Conservation (phyloP, 441 rosid species). For the Euphorbia schlechtendalii region DNA sequence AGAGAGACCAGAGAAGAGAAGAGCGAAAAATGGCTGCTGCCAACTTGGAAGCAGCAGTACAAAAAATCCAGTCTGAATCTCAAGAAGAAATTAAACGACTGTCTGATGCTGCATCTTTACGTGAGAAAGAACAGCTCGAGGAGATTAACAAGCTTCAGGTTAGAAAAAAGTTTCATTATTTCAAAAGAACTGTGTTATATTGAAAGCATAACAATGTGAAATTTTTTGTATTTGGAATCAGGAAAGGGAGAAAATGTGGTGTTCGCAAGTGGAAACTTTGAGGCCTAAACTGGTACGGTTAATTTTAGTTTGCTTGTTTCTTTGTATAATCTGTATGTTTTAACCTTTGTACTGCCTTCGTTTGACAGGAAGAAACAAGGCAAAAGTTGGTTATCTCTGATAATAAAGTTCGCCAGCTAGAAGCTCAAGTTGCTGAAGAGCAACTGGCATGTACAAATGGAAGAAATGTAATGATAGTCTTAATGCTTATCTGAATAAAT, state of each 20-base stretch:
- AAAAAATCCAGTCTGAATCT: conserved; percentile 70
- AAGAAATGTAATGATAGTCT: conserved; percentile 47
- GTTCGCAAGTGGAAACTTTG: conserved; percentile 63
- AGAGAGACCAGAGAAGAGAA: conserved; percentile 73
- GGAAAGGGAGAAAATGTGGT: conserved; percentile 76
- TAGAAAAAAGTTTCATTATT: conserved; percentile 18
- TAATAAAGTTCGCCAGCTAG: conserved; percentile 84
- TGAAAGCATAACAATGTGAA: conserved; percentile 17
- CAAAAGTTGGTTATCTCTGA: conserved; percentile 77
- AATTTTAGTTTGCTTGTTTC: conserved; percentile 5
- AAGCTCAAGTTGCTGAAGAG: conserved; percentile 73
- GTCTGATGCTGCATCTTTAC: conserved; percentile 53
- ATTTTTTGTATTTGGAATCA: conserved; percentile 30
- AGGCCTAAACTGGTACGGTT: conserved; percentile 71
- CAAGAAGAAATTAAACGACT: conserved; percentile 62
- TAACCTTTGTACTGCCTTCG: conserved; percentile 11
- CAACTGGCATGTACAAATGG: conserved; percentile 54
- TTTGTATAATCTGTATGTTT: not conserved
- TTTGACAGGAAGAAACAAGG: conserved; percentile 74
- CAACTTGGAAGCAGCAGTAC: conserved; percentile 73
- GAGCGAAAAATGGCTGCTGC: conserved; percentile 67
- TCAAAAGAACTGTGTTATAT: conserved; percentile 12
- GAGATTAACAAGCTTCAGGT: conserved; percentile 86
- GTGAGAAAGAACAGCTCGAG: conserved; percentile 69
- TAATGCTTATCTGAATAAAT: conserved; percentile 17